A percentile compares a stretch with the other conserved stretches of the same genome.
Conservation (phyloP, 2,329 filamentous ascomycete genomes). For the Rhinocladiella similis region DNA sequence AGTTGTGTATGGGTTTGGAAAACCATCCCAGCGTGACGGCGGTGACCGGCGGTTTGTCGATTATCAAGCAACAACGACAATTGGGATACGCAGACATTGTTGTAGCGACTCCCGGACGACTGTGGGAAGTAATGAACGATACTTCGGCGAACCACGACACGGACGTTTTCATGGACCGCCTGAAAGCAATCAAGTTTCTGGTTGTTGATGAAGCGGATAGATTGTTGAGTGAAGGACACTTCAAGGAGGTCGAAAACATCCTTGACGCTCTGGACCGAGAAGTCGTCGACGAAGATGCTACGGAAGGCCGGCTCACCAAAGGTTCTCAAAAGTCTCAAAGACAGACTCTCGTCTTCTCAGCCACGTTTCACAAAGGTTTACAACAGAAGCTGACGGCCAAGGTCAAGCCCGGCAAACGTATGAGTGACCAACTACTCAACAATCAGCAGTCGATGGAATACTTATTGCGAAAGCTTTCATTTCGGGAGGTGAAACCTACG, state of each 20-base stretch:
- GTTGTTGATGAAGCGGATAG: conserved; percentile 95
- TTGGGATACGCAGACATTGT: conserved; percentile 84
- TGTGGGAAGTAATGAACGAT: conserved; percentile 90
- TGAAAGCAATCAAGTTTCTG: conserved; percentile 75
- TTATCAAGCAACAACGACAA: conserved; percentile 92
- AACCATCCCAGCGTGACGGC: conserved; percentile 68
- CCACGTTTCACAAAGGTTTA: conserved; percentile 87
- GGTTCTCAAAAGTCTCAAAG: conserved; percentile 46
- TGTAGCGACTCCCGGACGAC: conserved; percentile 85
- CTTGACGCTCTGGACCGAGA: conserved; percentile 73
- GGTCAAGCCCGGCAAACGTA: conserved; percentile 49
- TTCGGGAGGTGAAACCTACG: conserved; percentile 78
- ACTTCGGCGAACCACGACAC: conserved; percentile 12
- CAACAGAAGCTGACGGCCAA: conserved; percentile 89
- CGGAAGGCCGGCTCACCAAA: conserved; percentile 37
- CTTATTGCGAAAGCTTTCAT: conserved; percentile 84
- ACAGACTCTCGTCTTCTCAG: conserved; percentile 94
- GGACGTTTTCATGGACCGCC: conserved; percentile 65
- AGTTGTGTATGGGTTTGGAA: conserved; percentile 69
- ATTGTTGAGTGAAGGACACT: conserved; percentile 87
- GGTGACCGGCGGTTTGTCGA: conserved; percentile 85
- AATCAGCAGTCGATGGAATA: conserved; percentile 84
- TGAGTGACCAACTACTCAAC: conserved; percentile 61
- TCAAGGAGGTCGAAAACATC: conserved; percentile 91
- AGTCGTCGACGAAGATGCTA: conserved; percentile 49